Base-by-base conservation (phyloP, 177 flowering plant species). In the Vitis hybrid region DNA sequence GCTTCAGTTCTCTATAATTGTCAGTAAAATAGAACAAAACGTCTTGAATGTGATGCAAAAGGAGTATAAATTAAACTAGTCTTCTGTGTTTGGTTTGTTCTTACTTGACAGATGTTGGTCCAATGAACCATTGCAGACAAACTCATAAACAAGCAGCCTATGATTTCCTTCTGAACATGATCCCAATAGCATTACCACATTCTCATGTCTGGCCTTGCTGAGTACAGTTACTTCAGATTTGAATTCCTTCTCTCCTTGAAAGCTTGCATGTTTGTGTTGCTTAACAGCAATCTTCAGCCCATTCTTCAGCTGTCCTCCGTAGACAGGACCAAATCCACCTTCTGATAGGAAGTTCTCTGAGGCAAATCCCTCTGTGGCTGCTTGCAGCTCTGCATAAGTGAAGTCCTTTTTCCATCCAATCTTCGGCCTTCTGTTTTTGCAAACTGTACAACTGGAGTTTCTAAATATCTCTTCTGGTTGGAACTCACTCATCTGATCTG, bases 161-260 rank as follows among this genome's bases (percentile, higher is more conserved):
- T 81, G 80, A 63, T 52, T 81, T 79, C 86, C 82, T 68, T 87
- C 88, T 1, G 86, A 76, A 67, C 90, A 90, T 49, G 89, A 84
- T 26, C 95, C 95, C 29, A 90, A 51, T 52, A 90, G 74, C 88
- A 81, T 83, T 56, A 87, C 91, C 67, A 90, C 73, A 74, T 90
- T 88, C 69, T 75, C 74, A 69, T 90, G 88, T 74, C 87, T 81
- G 1, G 84, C 88, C 65, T 65, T 85, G 74, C 88, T 83, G 9
- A 90, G 85, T 11, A 85, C 83, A 2, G 81, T 39, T 45, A 89
- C 87, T 71, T 88, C 91, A 53, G 85, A 66, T 68, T 79, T 76
- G 73, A 87, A 88, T 55, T 86, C 90, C 67, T 78, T 82, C 67
- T 88, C 92, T 65, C 90, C 90, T 74, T 87, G 86, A 19, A 70